Base-by-base conservation (phyloP, 1,139 yeast genomes). In the Yamadazyma pseudoaaseri region DNA sequence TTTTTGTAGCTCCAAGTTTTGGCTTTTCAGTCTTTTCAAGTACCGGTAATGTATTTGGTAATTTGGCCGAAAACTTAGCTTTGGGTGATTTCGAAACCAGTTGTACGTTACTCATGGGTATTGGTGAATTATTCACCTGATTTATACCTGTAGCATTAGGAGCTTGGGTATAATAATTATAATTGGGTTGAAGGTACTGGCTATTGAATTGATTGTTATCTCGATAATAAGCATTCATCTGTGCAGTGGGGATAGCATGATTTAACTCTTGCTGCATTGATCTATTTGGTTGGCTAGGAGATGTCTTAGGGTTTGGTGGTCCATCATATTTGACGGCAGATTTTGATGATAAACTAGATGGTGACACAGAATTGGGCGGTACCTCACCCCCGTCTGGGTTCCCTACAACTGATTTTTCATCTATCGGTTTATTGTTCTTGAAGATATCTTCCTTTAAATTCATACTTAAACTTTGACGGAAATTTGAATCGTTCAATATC, bases 1-100 rank as follows among this genome's bases (percentile, higher is more conserved):
- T 86, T 52, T 84, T 84, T 0, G 96, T 86, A 2, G 92, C 89
- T 0, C 96, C 96, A 11, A 86, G 60, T 21, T 81, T 62, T 4
- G 90, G 90, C 31, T 82, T 64, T 2, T 80, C 81, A 1, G 34
- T n/a, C 9, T 31, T 20, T 14, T 31, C 37, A 49, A 78, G 81
- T 30, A 76, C 83, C 3, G 58, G 32, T 13, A 36, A 16, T 9
- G 20, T 20, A 20, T 31, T 20, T 6, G 35, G 32, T 10, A 29
- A 16, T 4, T 33, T 16, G 7, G 36, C 15, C 9, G 33, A 20
- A 13, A 20, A 21, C n/a, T 21, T 26, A 5, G 27, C 29, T 8
- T 26, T 23, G 6, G 33, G 33, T 4, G 33, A 30, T 12, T 30
- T 30, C 6, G 29, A 26, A 16, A 13, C 13, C 15, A 8, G 25